Evolutionary conservation across 176 grass and related monocot species (phyloP), one percentile per base, ranked within the genome.

Genomic region (Panicum miliaceum): DNA sequence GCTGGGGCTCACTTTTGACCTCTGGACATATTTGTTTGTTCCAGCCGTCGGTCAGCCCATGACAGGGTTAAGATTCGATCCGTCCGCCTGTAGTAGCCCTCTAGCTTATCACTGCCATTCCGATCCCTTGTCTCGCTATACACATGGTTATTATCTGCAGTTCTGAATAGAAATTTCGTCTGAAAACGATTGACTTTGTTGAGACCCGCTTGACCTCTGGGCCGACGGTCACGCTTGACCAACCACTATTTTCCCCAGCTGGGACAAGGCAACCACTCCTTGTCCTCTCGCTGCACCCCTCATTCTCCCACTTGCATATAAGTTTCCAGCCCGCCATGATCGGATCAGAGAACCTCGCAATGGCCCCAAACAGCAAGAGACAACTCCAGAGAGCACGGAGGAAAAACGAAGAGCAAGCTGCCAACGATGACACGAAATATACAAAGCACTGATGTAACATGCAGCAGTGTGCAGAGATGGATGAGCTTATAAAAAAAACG

Each of bases 161-260:
- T 36, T 16, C 27, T 10, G 1, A 12, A 36, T 14, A 25, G 56
- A 3, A 18, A 15, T 23, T 53, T 86, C 41, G 47, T 23, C 52
- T 50, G 58, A 82, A 90, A 77, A 73, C 2, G 52, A 73, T 83
- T 66, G 79, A 83, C 79, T 80, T 56, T 10, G 65, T 23, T 23
- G 52, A 29, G 77, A 82, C 83, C 71, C 71, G 42, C 77, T 82
- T 86, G 84, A 86, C 84, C 27, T 82, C 1, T 8, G 5, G 25
- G 14, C n/a, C 73, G 78, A 90, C 47, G 45, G 54, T 38, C 78
- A 86, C 65, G 83, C 72, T 79, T 73, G 73, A 83, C 84, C 67
- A 83, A 83, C 84, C 74, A 37, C 59, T 7, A 40, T 60, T 78
- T 60, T 32, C 32, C 47, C 20, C 4, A 63, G 73, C 50, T 0